Base-by-base conservation (phyloP, 148 eudicot genomes). In the Suaeda aralocaspica region DNA sequence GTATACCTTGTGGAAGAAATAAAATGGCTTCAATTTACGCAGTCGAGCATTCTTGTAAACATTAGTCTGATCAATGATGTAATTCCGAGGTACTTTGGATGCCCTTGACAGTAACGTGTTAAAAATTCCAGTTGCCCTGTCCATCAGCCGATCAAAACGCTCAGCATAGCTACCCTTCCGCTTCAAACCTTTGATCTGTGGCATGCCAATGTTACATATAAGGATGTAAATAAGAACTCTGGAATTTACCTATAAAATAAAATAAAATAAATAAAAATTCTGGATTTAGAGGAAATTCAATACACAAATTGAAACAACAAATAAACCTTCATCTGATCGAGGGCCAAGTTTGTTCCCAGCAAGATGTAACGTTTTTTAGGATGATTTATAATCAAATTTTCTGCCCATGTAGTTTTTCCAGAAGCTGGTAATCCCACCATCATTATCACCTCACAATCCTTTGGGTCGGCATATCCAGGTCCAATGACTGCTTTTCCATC, bases 361-460 rank as follows among this genome's bases (percentile, higher is more conserved):
- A 86, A 70, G 64, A 86, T 71, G 71, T 86, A 89, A 36, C 91
- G 82, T 67, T 86, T 86, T 46, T 83, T 84, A 34, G 87, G 89
- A 76, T 89, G 86, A 22, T 84, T 83, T 66, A 74, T 78, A 21
- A 81, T 68, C 87, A 80, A 75, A 44, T 87, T 86, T 65, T 89
- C 95, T 11, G 86, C 89, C 95, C 95, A 86, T 4, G 95, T 89
- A 74, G 83, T 76, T 68, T 89, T 89, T 24, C 95, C 91, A 25
- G 89, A 81, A 74, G 91, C 94, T 42, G 94, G 91, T 75, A 89
- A 77, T 44, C 94, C 94, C 21, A 86, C 83, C 89, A 86, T 76
- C 89, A 86, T 86, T 46, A 85, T 79, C 65, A 79, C 76, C 55
- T 83, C 87, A 79, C 85, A 83, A 57, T 79, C 78, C 18, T 42